A percentile compares a stretch with the other conserved stretches of the same genome.
phyloP scores from a whole-genome alignment of 192 early-diverging fungal genomes.

The Coemansia sp. region DNA sequence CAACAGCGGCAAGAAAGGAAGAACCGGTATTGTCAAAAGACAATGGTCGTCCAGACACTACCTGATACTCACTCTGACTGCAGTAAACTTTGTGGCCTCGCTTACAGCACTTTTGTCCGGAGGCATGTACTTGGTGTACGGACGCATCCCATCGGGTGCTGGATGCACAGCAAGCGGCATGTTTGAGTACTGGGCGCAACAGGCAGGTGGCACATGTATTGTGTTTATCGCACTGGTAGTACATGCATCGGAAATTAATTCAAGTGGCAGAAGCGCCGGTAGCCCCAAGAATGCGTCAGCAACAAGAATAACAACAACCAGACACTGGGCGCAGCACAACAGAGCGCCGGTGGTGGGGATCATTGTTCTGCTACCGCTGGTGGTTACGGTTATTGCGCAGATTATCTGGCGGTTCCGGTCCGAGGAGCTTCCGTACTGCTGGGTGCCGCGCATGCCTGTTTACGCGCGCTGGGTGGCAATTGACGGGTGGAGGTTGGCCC shows the following conservation, averaged over 20 bases:
- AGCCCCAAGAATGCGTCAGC: too few relatives aligned
- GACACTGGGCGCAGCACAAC: conserved; percentile 47
- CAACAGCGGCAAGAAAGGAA: not conserved
- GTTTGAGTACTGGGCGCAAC: conserved; percentile 44
- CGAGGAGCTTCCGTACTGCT: conserved; percentile 48
- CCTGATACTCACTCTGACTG: conserved; percentile 15
- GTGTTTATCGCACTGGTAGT: conserved; percentile 26
- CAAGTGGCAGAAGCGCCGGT: too few relatives aligned
- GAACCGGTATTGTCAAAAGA: not conserved
- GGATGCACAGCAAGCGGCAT: conserved; percentile 48
- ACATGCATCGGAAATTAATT: conserved; percentile 17
- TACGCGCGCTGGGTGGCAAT: conserved; percentile 51
- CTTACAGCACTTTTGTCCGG: conserved; percentile 25
- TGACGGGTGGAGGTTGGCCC: conserved; percentile 38
- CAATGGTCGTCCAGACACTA: conserved; percentile 38
- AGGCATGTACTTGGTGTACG: conserved; percentile 33
- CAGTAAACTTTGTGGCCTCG: conserved; percentile 20
- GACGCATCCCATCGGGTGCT: conserved; percentile 23
- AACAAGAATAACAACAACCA: not conserved
- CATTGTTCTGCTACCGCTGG: conserved; percentile 35
- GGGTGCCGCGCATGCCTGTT: conserved; percentile 47
- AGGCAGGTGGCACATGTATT: conserved; percentile 32
- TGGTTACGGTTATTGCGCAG: conserved; percentile 24
- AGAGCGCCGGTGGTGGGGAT: conserved; percentile 38
- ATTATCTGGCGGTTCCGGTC: conserved; percentile 51